Conservation (phyloP, 2,329 filamentous ascomycete species). For the Colletotrichum trifolii region DNA sequence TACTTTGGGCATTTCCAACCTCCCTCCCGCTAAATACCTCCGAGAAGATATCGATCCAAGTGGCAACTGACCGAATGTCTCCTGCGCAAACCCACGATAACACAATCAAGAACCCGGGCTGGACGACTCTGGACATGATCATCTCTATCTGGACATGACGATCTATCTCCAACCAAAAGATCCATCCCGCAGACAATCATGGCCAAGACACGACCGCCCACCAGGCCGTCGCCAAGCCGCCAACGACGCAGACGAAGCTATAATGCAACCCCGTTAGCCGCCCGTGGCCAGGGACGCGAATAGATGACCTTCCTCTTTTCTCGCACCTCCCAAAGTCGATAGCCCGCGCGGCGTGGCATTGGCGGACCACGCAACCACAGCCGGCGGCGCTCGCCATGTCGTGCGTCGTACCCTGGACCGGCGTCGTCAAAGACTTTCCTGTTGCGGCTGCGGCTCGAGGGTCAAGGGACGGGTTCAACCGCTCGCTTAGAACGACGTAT, state of each 20-base stretch:
- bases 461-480: too few species aligned
- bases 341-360: not conserved
- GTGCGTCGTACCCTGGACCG: not conserved
- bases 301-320: conserved; percentile 34
- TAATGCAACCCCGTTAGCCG: conserved; percentile 12
- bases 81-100: not conserved
- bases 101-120: not conserved
- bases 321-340: conserved; percentile 15
- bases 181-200: conserved; percentile 11
- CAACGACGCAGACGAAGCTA: conserved; percentile 18
- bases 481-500: too few species aligned
- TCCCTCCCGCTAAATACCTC: too few species aligned
- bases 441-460: not conserved
- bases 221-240: conserved; percentile 27
- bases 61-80: too few species aligned
- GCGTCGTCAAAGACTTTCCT: conserved; percentile 16
- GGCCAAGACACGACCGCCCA: conserved; percentile 3
- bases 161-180: not conserved
- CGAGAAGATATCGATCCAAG: not conserved
- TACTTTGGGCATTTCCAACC: not conserved
- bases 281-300: not conserved
- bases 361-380: conserved; percentile 20
- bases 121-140: not conserved
- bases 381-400: conserved; percentile 5
- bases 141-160: not conserved